Evolutionary conservation across 371 early-diverging fungal species (phyloP).

Genomic region (Mucor plumbeus): DNA sequence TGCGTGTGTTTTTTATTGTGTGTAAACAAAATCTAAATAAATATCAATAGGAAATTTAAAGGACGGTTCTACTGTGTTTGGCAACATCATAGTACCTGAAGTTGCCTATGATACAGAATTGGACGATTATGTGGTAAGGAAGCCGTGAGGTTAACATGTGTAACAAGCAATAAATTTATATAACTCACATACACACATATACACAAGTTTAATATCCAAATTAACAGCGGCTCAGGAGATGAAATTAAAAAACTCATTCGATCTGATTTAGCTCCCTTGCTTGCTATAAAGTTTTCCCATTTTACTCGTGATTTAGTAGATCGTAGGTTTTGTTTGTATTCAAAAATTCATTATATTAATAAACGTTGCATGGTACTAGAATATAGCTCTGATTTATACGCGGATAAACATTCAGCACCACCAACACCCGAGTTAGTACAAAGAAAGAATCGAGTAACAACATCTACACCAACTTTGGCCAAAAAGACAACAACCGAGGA

Average conservation of each 20-base stretch:
- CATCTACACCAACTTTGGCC: constrained; percentile 16
- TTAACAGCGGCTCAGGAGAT: constrained; percentile 3
- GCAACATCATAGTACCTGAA: constrained; percentile 83
- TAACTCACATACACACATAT: neutral
- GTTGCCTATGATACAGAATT: constrained; percentile 86
- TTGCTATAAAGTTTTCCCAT: constrained; percentile 63
- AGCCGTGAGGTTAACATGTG: neutral
- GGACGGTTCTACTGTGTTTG: constrained; percentile 51
- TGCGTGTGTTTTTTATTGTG: neutral
- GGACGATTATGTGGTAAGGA: constrained; percentile 74
- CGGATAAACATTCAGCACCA: constrained; percentile 29
- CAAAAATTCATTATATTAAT: neutral
- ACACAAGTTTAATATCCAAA: constrained; percentile 12
- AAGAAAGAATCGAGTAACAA: constrained; percentile 18
- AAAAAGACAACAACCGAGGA: constrained; percentile 26
- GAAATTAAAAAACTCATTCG: constrained; percentile 46
- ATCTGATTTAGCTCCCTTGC: constrained; percentile 59
- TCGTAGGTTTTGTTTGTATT: constrained; percentile 41
- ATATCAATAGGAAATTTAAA: neutral
- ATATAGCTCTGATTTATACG: constrained; percentile 86
- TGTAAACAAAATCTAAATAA: neutral
- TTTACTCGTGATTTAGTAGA: constrained; percentile 77
- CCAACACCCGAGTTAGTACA: constrained; percentile 29
- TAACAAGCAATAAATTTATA: neutral
- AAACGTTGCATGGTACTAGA: constrained; percentile 21